Evolutionary conservation across 2,329 filamentous ascomycete genomes (phyloP).

Genomic region (Alternaria conjuncta): DNA sequence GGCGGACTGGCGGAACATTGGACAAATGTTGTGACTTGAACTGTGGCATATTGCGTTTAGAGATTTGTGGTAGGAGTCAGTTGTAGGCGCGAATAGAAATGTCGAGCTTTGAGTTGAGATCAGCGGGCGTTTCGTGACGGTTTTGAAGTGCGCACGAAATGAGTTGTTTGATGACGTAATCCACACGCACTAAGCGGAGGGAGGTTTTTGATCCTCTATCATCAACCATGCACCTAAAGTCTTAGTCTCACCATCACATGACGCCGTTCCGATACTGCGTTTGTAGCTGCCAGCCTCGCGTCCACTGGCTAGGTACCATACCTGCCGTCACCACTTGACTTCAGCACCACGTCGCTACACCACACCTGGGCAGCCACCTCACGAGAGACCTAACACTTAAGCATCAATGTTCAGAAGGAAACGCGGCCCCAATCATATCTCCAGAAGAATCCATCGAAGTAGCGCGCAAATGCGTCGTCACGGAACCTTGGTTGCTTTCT

Average conservation of each 20-base stretch:
- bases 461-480: background rate
- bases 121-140: background rate
- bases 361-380: background rate
- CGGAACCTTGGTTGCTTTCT: background rate
- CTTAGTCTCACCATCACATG: background rate
- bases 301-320: background rate
- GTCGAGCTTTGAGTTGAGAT: background rate
- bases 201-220: background rate
- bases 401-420: background rate
- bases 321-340: background rate
- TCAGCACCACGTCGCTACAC: background rate
- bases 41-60: background rate
- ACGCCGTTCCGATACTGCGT: background rate
- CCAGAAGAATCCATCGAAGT: background rate
- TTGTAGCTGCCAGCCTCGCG: background rate
- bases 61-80: background rate
- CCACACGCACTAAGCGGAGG: background rate
- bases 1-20: background rate
- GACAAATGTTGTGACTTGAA: background rate
- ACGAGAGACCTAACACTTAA: background rate
- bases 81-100: background rate
- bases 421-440: background rate
- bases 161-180: background rate
- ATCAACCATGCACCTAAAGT: background rate
- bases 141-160: background rate